phyloP scores from a whole-genome alignment of 2,329 filamentous ascomycete species.

The Cladosporium colombiae region DNA sequence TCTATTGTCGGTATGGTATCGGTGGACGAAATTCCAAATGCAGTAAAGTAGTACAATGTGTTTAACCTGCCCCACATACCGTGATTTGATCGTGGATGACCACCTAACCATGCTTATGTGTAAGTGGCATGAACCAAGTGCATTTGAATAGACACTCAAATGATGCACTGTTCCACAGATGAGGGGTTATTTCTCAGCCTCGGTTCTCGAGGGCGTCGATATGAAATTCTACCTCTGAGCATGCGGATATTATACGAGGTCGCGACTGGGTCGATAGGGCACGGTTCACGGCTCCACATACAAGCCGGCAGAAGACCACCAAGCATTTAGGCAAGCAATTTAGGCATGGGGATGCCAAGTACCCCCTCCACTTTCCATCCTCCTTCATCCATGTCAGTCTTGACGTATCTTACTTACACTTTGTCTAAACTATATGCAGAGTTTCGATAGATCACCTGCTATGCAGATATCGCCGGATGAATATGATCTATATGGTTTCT shows the following conservation, averaged over 20 bases:
- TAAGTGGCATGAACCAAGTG: neutral
- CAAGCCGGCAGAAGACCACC: neutral
- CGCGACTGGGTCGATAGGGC: neutral
- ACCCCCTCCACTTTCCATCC: neutral
- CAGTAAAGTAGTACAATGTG: neutral
- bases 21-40: neutral
- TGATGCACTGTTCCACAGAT: neutral
- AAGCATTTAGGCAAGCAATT: conserved; percentile 17
- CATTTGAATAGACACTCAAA: neutral
- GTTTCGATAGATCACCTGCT: neutral
- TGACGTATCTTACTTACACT: neutral
- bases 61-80: neutral
- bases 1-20: neutral
- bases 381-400: neutral
- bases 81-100: neutral
- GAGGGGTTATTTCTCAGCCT: neutral
- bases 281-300: conserved; percentile 10
- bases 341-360: conserved; percentile 7
- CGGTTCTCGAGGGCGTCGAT: neutral
- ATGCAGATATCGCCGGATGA: neutral
- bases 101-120: neutral
- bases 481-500: neutral
- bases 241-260: neutral
- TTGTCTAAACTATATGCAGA: neutral
- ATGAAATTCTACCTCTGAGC: neutral